Base-by-base conservation (phyloP, 805 yeast genomes). In the Ogataea glucozyma region DNA sequence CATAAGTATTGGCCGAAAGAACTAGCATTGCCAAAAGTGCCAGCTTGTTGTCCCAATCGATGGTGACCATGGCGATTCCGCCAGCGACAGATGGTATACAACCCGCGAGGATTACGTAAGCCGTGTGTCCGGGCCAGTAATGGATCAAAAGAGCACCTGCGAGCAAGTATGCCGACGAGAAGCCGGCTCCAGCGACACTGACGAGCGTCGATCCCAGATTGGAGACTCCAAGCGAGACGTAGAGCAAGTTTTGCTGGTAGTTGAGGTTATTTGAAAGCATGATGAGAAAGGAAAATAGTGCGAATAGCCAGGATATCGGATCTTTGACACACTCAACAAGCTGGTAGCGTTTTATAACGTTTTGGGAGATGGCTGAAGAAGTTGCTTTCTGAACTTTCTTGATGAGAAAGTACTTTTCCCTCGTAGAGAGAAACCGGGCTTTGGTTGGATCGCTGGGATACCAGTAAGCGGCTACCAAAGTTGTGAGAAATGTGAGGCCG, bases 371-470 rank as follows among this genome's bases (percentile, higher is more conserved):
- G 1, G 75, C 54, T 2, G 71, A 60, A 40, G 54, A 65, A 6
- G 66, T 72, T 19, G 62, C 61, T 26, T 48, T 53, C 47, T 67
- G 72, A 42, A 63, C 67, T 56, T 70, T 58, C 60, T 73, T 58
- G 48, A 76, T 75, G 44, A 73, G 61, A 72, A 75, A 70, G 10
- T 77, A 70, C 52, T 70, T 77, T 56, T 81, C 85, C 32, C 75
- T 68, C 2, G 53, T 56, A 4, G 71, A 47, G 36, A 81, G 64
- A 49, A 75, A 75, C 43, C 60, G 66, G 5, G 79, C 79, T 46
- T 65, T 69, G 0, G 80, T 58, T 12, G 85, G 85, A 55, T 79
- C 76, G 45, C 73, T 69, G 30, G 86, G 87, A 52, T 77, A 80
- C 16, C 68, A 38, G 45, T 68, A 66, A 39, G 60, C 54, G 3